These are phyloP conservation scores for Inga leiocalycina DNA, from an alignment of 306 rosid species.

Conservation along the genomic window DNA sequence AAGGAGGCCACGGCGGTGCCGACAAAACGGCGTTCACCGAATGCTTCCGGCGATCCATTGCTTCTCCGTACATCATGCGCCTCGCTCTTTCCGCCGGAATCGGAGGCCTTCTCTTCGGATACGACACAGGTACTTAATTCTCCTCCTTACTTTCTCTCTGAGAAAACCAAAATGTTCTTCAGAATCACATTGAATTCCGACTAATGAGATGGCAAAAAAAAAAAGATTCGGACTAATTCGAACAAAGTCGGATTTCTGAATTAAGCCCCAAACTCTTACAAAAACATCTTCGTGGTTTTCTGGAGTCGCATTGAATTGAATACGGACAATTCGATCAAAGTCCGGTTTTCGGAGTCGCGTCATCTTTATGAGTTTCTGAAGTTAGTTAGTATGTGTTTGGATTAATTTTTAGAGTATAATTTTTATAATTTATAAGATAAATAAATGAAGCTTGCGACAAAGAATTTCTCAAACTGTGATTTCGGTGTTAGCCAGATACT, in stretches of 20 bases:
- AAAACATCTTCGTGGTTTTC: background rate
- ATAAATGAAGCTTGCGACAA: no score
- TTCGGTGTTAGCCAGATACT: no score
- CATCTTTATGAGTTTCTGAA: background rate
- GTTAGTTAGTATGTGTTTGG: no score
- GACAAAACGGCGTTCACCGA: constrained; percentile 59
- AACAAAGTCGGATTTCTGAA: no score
- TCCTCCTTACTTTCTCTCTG: background rate
- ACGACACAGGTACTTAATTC: constrained; percentile 64
- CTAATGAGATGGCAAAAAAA: no score
- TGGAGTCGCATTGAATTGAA: background rate
- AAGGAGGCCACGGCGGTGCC: constrained; percentile 42
- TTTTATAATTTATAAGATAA: no score
- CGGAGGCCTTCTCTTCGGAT: constrained; percentile 89
- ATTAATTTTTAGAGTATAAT: no score
- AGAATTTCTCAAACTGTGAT: no score
- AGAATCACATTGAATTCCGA: background rate
- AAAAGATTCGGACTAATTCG: background rate
- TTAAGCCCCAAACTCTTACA: background rate
- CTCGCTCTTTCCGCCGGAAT: constrained; percentile 88
- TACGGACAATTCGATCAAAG: background rate
- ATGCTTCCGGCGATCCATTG: constrained; percentile 64
- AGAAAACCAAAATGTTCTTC: background rate
- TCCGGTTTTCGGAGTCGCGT: no score
- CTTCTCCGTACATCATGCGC: constrained; percentile 73